Conservation (phyloP, 371 early-diverging fungal species). For the Mucor saturninus region DNA sequence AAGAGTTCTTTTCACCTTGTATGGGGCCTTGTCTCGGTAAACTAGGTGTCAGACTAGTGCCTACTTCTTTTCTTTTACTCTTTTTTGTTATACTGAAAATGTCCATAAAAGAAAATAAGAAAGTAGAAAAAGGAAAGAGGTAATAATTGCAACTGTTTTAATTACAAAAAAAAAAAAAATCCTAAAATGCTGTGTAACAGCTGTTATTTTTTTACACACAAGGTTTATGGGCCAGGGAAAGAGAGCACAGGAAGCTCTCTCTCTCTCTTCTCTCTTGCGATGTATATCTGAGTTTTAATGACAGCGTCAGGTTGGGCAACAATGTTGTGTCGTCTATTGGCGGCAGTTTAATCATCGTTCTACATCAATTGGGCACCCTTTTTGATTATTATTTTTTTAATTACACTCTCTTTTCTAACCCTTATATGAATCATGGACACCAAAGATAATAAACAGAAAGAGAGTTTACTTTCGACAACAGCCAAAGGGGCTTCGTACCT, state of each 20-base stretch:
- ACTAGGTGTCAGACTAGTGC: slow-evolving; percentile 21
- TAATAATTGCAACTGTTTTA: no score
- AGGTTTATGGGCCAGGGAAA: no score
- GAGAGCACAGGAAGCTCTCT: no score
- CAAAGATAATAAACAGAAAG: slow-evolving; percentile 1
- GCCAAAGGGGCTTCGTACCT: slow-evolving; percentile 79
- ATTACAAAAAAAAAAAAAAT: slow-evolving; percentile 3
- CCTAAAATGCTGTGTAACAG: slow-evolving; percentile 10
- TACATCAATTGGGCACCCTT: background rate
- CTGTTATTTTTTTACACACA: background rate
- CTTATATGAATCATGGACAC: background rate
- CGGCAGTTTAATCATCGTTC: no score
- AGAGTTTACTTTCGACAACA: slow-evolving; percentile 49
- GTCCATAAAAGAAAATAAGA: slow-evolving; percentile 21
- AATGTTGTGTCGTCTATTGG: no score
- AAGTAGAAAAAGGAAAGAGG: slow-evolving; percentile 1
- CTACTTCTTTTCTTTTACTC: slow-evolving; percentile 26
- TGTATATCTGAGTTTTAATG: no score
- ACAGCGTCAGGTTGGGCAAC: no score
- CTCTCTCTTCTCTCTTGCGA: no score
- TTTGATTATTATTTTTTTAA: background rate
- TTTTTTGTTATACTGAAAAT: slow-evolving; percentile 32
- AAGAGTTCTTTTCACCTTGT: slow-evolving; percentile 20
- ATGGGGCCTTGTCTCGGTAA: slow-evolving; percentile 15
- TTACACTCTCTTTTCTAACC: background rate